Evolutionary conservation across 768 basidiomycete species (phyloP), one percentile per base, ranked within the genome.

Genomic region (Leucogyrophana mollusca): DNA sequence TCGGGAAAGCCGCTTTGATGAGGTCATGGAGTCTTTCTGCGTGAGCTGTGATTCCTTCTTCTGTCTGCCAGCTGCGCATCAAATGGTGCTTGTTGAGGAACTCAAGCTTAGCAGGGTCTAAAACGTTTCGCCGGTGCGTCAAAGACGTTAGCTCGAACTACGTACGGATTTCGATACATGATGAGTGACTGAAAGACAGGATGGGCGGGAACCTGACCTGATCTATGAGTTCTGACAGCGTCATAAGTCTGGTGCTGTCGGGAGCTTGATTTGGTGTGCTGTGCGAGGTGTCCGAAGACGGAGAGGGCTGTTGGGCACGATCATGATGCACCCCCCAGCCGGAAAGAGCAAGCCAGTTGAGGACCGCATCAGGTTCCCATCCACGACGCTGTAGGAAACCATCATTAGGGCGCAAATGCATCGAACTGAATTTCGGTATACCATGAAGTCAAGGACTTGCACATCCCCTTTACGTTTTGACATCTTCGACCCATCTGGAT

Each of bases 291-390:
- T 60, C 51, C 50, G 47, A 18, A 52, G 54, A 49, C 51, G 47
- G 50, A 45, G 56, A 62, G 42, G 34, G 60, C 43, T 25, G 67
- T 51, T 16, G 50, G 18, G 45, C 55, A 48, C 21, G 60, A 54
- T 67, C 56, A 44, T 73, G 73, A 8, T 77, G 72, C 9, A 76
- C 80, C 18, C 93, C 90, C 90, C 94, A 97, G 1, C 96, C 94
- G n/a, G 91, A 85, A 14, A 98, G 71, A 4, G 91, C 91, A 7
- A 97, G 77, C 85, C 94, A 98, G 58, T 98, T 98, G 20, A 94
- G 67, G 11, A 99, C 65, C 2, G 94, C 92, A 34, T 77, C 76
- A 0, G 93, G 89, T 58, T 98, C 94, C 85, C 91, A 98, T 0
- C 93, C 94, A 37, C 82, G 74, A 55, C 78, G 71, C 94, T 95